These are phyloP conservation scores for Solanum chiquidenum DNA, from an alignment of 257 asterid genomes.

Conservation along the genomic window DNA sequence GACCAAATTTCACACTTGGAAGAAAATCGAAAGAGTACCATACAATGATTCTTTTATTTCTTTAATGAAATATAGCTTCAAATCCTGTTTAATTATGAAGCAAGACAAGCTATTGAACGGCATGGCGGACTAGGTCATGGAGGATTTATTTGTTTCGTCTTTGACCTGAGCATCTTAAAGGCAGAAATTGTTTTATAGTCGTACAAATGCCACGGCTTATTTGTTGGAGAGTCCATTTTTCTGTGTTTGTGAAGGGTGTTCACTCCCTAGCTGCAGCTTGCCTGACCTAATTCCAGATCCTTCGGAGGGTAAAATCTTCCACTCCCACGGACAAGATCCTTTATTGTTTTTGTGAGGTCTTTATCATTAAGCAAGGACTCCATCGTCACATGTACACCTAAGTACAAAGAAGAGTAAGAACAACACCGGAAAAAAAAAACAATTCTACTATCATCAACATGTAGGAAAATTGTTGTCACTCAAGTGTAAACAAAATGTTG, in stretches of 20 bases:
- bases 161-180: background rate
- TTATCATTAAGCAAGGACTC: slow-evolving; percentile 76
- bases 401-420: background rate
- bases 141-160: background rate
- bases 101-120: background rate
- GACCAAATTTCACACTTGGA: background rate
- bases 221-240: slow-evolving; percentile 12
- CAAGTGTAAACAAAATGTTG: background rate
- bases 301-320: slow-evolving; percentile 54
- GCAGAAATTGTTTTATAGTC: background rate
- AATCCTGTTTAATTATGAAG: background rate
- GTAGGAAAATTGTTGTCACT: background rate
- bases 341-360: slow-evolving; percentile 42
- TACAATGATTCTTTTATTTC: background rate
- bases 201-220: slow-evolving; percentile 15
- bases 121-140: background rate
- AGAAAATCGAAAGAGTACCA: background rate
- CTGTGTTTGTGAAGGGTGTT: background rate
- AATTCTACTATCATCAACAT: background rate
- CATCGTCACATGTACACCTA: slow-evolving; percentile 83
- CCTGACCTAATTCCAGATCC: slow-evolving; percentile 12
- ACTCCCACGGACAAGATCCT: slow-evolving; percentile 55
- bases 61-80: background rate
- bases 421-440: background rate
- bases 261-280: slow-evolving; percentile 17